These are phyloP conservation scores for Graphium sp. DNA, from an alignment of 2,329 filamentous ascomycete genomes.

Conservation along the genomic window DNA sequence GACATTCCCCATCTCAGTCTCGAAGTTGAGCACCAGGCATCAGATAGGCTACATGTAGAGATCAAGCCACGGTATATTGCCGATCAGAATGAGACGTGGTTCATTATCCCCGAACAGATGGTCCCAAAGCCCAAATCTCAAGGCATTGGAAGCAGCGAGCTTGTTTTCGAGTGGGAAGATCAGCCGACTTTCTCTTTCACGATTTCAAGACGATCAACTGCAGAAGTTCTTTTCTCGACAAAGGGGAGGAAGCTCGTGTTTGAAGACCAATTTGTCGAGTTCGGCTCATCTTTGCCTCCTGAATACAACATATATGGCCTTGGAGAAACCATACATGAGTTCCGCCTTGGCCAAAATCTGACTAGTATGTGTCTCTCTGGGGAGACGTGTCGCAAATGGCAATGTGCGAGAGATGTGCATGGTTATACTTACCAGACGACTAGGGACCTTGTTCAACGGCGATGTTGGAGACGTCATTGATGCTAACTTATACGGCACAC, in stretches of 20 bases:
- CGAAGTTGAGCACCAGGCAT: slow-evolving; percentile 49
- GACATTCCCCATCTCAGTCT: slow-evolving; percentile 53
- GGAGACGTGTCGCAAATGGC: no score
- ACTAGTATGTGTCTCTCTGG: slow-evolving; percentile 33
- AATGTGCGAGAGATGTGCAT: not conserved
- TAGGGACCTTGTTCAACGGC: slow-evolving; percentile 38
- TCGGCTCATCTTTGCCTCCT: slow-evolving; percentile 46
- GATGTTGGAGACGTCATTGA: slow-evolving; percentile 51
- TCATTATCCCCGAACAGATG: slow-evolving; percentile 45
- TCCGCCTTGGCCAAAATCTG: slow-evolving; percentile 56
- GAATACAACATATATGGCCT: slow-evolving; percentile 64
- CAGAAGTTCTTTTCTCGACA: slow-evolving; percentile 54
- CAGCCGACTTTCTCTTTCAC: slow-evolving; percentile 50
- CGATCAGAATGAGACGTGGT: slow-evolving; percentile 46
- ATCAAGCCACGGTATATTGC: slow-evolving; percentile 51
- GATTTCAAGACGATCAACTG: slow-evolving; percentile 38
- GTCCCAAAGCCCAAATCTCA: slow-evolving; percentile 41
- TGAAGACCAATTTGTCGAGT: slow-evolving; percentile 65
- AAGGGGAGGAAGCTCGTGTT: slow-evolving; percentile 48
- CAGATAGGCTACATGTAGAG: slow-evolving; percentile 50
- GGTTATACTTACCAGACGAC: slow-evolving; percentile 2
- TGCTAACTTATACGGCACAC: slow-evolving; percentile 56
- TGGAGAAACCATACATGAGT: slow-evolving; percentile 54
- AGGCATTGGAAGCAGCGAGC: slow-evolving; percentile 46
- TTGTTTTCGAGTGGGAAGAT: slow-evolving; percentile 35